phyloP scores from a whole-genome alignment of 805 yeast species.

The Sugiyamaella chiloensis region DNA sequence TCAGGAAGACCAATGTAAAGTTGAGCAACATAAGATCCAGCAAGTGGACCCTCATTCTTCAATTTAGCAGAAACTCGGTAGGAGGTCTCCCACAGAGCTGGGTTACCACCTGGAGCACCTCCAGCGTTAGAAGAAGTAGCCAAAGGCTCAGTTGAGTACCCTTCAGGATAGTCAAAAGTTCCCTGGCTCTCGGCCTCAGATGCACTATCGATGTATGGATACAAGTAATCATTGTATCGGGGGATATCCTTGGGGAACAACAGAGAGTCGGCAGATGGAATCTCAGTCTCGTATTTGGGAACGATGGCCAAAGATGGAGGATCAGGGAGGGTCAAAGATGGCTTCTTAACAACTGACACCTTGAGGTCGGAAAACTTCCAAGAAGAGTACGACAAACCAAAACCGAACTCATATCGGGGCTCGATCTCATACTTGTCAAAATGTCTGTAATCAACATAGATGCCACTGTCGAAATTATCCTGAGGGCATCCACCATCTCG shows the following conservation, averaged over 20 bases:
- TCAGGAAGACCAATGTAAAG: conserved; percentile 47
- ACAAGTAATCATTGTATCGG: conserved; percentile 54
- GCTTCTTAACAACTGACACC: conserved; percentile 38
- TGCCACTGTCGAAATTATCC: conserved; percentile 40
- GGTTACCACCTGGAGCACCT: conserved; percentile 56
- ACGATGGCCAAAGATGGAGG: conserved; percentile 41
- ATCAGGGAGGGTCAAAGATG: conserved; percentile 44
- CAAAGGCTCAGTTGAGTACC: conserved; percentile 35
- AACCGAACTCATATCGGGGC: conserved; percentile 62
- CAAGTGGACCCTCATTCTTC: conserved; percentile 45
- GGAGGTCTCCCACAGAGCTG: conserved; percentile 54
- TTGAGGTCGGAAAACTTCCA: conserved; percentile 38
- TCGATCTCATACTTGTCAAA: conserved; percentile 54
- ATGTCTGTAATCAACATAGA: conserved; percentile 53
- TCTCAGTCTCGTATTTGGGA: conserved; percentile 9
- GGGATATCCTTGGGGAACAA: conserved; percentile 52
- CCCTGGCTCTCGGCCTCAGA: conserved; percentile 36
- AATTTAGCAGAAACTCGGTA: conserved; percentile 46
- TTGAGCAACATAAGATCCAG: conserved; percentile 51
- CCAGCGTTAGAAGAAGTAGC: conserved; percentile 27
- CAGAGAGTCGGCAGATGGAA: conserved; percentile 38
- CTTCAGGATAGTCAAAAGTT: conserved; percentile 38
- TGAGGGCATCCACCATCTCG: conserved; percentile 36
- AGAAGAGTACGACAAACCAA: conserved; percentile 54
- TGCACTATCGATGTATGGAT: conserved; percentile 44